Evolutionary conservation across 306 rosid genomes (phyloP), one percentile per base, ranked within the genome.

Genomic region (Acacia acuminata): DNA sequence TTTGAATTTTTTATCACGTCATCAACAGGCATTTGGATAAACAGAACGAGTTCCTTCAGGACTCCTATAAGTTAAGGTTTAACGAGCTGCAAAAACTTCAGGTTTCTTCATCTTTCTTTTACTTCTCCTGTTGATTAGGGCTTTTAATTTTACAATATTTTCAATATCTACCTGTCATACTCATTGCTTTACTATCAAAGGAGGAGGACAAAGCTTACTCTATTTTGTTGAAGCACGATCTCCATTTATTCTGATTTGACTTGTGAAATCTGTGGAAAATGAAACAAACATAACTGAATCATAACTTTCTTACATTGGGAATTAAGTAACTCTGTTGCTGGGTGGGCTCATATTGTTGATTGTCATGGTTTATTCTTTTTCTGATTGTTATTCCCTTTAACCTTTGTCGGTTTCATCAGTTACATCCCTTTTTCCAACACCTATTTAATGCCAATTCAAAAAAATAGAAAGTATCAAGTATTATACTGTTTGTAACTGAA

Each of bases 1-100:
- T 82, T 66, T 73, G 45, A 70, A 10, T 14, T n/a, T 82, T 67
- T 67, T 40, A 64, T 58, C 60, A 10, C 27, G 9, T 36, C 30
- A 71, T 66, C 32, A 81, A 81, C 51, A 84, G 87, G 71, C 84
- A 76, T 71, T 47, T 84, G 75, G 82, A 84, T 53, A 85, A 77
- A 78, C 83, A 73, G 63, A 73, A 78, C 60, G 69, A 85, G 80
- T 66, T 73, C 47, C 83, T 82, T 27, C 27, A 13, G 61, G 75
- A 81, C 14, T 63, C 84, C 8, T n/a, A 61, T 45, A 63, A 11
- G 53, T 71, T 75, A 63, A 81, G 81, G 82, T n/a, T 71, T 51
- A 60, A 50, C 32, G 76, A 84, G 66, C 44, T 77, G 56, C 82
- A 63, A 27, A 76, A 64, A 48, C 82, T 85, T 71, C 85, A 77